A percentile compares a stretch with the other conserved stretches of the same genome.
These are phyloP conservation scores for Leucaena leucocephala DNA, from an alignment of 306 rosid species.

Conservation along the genomic window DNA sequence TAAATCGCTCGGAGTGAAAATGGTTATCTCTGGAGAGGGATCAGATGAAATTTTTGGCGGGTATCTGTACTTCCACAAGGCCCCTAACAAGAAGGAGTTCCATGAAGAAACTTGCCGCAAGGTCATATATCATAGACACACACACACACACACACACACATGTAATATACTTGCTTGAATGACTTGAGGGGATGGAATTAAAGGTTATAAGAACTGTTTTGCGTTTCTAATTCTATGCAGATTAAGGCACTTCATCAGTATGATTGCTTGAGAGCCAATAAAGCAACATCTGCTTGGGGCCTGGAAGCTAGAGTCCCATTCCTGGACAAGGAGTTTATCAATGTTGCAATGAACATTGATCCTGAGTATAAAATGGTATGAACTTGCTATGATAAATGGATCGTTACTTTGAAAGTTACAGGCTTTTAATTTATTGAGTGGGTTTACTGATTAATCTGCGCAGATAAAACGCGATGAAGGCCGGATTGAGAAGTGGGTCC, in stretches of 20 bases:
- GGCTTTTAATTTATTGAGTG: background rate
- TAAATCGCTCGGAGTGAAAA: constrained; percentile 92
- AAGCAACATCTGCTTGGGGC: constrained; percentile 95
- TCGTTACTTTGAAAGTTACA: constrained; percentile 8
- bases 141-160: background rate
- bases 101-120: constrained; percentile 93
- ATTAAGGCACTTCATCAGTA: constrained; percentile 88
- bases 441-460: constrained; percentile 11
- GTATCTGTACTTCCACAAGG: constrained; percentile 94
- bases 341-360: constrained; percentile 85
- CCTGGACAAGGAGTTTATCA: constrained; percentile 79
- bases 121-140: constrained; percentile 42
- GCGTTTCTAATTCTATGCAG: constrained; percentile 44
- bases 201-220: constrained; percentile 3
- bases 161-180: background rate
- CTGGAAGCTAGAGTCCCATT: constrained; percentile 95
- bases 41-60: constrained; percentile 98
- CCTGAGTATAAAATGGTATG: constrained; percentile 79
- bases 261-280: constrained; percentile 91
- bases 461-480: constrained; percentile 81
- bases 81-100: constrained; percentile 96
- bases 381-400: background rate
- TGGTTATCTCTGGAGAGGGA: constrained; percentile 98
- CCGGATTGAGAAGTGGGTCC: constrained; percentile 85
- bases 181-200: background rate